Evolutionary conservation across 306 rosid species (phyloP).

Genomic region (Erythrophleum fordii): DNA sequence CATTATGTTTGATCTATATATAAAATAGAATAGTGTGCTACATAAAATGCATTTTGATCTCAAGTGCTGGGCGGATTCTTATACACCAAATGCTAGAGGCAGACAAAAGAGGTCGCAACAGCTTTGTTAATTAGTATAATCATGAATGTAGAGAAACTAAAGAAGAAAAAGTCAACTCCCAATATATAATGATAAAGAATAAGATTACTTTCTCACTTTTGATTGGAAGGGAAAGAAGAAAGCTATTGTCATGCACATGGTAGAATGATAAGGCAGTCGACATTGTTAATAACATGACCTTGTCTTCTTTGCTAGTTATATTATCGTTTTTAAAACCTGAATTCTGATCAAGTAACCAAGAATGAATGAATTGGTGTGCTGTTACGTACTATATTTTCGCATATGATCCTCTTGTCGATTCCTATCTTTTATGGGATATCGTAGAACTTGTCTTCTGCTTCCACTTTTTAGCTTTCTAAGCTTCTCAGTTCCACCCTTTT

Average conservation of each 20-base stretch:
- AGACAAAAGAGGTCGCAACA: neutral
- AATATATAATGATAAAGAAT: no score
- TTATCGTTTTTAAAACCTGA: no score
- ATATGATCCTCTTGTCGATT: neutral
- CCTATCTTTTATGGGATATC: neutral
- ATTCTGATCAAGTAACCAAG: no score
- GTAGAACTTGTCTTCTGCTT: slow-evolving; percentile 43
- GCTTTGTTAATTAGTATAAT: neutral
- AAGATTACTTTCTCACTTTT: no score
- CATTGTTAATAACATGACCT: no score
- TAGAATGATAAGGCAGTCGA: no score
- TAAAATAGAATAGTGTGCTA: no score
- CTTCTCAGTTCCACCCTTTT: slow-evolving; percentile 37
- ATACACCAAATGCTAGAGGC: neutral
- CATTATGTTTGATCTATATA: neutral
- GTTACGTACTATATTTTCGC: neutral
- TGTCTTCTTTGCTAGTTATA: no score
- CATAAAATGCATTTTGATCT: no score
- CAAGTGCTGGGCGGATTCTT: neutral
- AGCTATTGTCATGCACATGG: no score
- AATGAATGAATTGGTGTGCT: neutral
- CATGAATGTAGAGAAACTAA: neutral
- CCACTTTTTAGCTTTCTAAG: slow-evolving; percentile 44
- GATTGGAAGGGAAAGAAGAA: no score
- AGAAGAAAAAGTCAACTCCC: neutral